phyloP scores from a whole-genome alignment of 345 rosid species.

The Erodium maritimum region DNA sequence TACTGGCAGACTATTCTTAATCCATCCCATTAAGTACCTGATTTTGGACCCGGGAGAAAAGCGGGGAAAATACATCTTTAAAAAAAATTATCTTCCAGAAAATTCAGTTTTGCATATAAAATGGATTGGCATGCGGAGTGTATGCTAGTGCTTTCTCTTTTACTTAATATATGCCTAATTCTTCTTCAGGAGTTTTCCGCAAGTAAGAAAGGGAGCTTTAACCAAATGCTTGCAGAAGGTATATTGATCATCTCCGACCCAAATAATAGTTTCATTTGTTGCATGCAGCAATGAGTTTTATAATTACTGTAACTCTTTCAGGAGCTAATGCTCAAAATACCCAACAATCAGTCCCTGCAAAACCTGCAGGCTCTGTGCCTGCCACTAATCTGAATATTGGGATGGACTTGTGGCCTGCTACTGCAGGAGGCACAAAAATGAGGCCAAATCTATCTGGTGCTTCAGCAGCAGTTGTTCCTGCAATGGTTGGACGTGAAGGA shows the following conservation, averaged over 20 bases:
- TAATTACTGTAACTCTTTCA: conserved; percentile 13
- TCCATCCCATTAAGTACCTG: too few relatives aligned
- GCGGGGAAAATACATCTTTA: too few relatives aligned
- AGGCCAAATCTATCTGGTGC: conserved; percentile 22
- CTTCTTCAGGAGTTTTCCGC: conserved; percentile 39
- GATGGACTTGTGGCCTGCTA: conserved; percentile 81
- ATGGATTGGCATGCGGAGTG: not conserved
- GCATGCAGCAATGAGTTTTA: conserved; percentile 8
- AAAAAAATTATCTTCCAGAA: too few relatives aligned
- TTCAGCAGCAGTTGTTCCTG: conserved; percentile 25
- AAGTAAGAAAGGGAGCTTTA: conserved; percentile 52
- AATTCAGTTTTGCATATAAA: not conserved
- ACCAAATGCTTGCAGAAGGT: conserved; percentile 89
- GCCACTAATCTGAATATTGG: conserved; percentile 79
- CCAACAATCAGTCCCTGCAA: conserved; percentile 46
- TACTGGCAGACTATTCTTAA: too few relatives aligned
- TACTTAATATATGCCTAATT: not conserved
- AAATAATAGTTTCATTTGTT: conserved; percentile 1
- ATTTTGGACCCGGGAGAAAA: too few relatives aligned
- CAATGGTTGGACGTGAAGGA: conserved; percentile 9
- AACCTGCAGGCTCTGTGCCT: conserved; percentile 32
- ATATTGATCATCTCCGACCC: conserved; percentile 7
- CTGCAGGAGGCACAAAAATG: conserved; percentile 53
- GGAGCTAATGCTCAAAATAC: conserved; percentile 54
- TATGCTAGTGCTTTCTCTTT: not conserved